Evolutionary conservation across 768 basidiomycete species (phyloP).

Genomic region (Kwoniella heveanensis): DNA sequence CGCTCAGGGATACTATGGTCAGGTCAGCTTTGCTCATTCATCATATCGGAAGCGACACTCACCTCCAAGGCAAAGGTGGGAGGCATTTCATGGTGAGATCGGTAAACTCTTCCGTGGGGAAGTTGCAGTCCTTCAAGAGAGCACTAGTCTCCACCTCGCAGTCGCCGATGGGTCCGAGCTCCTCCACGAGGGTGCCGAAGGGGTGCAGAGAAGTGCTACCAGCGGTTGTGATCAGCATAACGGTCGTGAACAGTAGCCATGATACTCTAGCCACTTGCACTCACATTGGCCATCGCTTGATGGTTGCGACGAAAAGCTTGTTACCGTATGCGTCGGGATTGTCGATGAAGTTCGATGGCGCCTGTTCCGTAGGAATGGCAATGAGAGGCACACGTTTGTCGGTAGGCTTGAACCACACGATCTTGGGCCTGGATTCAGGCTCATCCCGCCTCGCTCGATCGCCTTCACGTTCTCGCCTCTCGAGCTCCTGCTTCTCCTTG

Average conservation of each 20-base stretch:
- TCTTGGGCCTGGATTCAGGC: slow-evolving; percentile 88
- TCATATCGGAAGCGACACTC: slow-evolving; percentile 4
- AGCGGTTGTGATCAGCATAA: slow-evolving; percentile 62
- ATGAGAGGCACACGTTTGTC: slow-evolving; percentile 98
- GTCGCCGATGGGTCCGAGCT: slow-evolving; percentile 97
- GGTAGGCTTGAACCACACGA: slow-evolving; percentile 99
- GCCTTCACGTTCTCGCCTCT: slow-evolving; percentile 94
- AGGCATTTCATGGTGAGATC: slow-evolving; percentile 94
- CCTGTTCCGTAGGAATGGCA: slow-evolving; percentile 98
- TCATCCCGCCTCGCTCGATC: slow-evolving; percentile 64
- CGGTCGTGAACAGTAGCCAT: too few relatives aligned
- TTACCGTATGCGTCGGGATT: slow-evolving; percentile 87
- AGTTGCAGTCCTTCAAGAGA: slow-evolving; percentile 96
- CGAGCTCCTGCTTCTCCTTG: slow-evolving; percentile 98
- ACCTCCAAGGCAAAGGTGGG: slow-evolving; percentile 87
- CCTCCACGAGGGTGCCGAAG: slow-evolving; percentile 96
- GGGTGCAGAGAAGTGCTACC: slow-evolving; percentile 88
- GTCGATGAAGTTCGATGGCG: slow-evolving; percentile 90
- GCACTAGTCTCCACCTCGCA: slow-evolving; percentile 98
- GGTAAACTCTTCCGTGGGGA: slow-evolving; percentile 94
- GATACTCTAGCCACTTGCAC: too few relatives aligned
- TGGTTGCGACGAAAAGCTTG: slow-evolving; percentile 93
- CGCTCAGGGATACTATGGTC: slow-evolving; percentile 70
- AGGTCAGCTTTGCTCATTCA: slow-evolving; percentile 58
- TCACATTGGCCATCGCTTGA: slow-evolving; percentile 82